Conservation (phyloP, 352 stramenopile species). For the Globisporangium splendens region DNA sequence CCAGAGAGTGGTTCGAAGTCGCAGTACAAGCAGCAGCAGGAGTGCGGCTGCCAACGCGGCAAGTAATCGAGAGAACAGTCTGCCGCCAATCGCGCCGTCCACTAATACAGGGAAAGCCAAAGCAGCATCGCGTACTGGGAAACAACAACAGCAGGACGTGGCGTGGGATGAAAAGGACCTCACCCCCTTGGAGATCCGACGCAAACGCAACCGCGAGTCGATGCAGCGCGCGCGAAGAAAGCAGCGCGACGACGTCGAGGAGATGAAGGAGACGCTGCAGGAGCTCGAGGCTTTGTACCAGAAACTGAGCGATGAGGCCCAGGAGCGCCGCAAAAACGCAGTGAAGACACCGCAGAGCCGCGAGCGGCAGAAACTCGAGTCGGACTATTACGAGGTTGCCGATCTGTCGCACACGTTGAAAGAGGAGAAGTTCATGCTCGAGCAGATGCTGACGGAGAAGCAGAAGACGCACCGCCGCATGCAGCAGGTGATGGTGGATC, state of each 20-base stretch:
- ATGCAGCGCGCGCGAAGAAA: conserved; percentile 44
- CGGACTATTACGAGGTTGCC: conserved; percentile 47
- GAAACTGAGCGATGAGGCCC: conserved; percentile 30
- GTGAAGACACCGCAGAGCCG: neutral
- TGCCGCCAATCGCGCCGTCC: neutral
- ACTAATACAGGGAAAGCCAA: conserved; percentile 2
- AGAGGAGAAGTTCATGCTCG: conserved; percentile 61
- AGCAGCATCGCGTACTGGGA: neutral
- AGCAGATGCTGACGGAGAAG: conserved; percentile 22
- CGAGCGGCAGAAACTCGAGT: conserved; percentile 21
- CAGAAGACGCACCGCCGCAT: conserved; percentile 21
- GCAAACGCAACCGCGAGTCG: conserved; percentile 54
- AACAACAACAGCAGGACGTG: conserved; percentile 4
- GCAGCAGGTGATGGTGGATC: conserved; percentile 26
- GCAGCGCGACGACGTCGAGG: conserved; percentile 43
- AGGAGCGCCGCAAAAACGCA: conserved; percentile 16
- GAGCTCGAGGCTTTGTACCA: conserved; percentile 45
- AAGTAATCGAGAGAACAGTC: neutral
- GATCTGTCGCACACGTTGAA: conserved; percentile 54
- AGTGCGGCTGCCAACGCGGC: neutral
- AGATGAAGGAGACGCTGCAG: conserved; percentile 44
- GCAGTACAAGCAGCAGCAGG: conserved; percentile 4
- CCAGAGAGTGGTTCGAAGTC: conserved; percentile 1
- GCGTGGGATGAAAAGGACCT: conserved; percentile 30
- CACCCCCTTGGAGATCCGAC: conserved; percentile 42